A percentile compares a stretch with the other conserved stretches of the same genome.
These are phyloP conservation scores for Arthrobotrys musiformis DNA, from an alignment of 2,329 filamentous ascomycete species.

Conservation along the genomic window DNA sequence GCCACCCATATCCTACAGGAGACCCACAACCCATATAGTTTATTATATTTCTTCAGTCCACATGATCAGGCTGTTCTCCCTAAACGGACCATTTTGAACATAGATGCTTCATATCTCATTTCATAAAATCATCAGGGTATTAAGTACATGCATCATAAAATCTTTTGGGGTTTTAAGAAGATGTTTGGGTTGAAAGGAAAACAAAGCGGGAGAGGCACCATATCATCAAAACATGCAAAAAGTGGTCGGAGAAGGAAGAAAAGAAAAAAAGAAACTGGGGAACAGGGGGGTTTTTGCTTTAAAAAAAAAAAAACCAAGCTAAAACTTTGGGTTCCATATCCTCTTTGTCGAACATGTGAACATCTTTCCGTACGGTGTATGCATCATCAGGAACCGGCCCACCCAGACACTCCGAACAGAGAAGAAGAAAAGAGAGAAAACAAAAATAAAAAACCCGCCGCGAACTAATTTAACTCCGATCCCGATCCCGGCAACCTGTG, in stretches of 20 bases:
- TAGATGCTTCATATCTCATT: slow-evolving; percentile 8
- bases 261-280: neutral
- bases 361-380: slow-evolving; percentile 11
- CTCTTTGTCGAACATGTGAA: slow-evolving; percentile 7
- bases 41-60: slow-evolving; percentile 20
- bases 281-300: too few species aligned
- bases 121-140: slow-evolving; percentile 16
- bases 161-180: slow-evolving; percentile 1
- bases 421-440: neutral
- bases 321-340: neutral
- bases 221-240: neutral
- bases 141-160: slow-evolving; percentile 17
- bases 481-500: slow-evolving; percentile 4
- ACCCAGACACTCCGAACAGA: slow-evolving; percentile 1
- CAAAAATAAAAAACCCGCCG: neutral
- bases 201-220: neutral
- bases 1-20: neutral
- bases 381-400: slow-evolving; percentile 31
- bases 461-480: too few species aligned
- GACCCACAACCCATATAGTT: neutral
- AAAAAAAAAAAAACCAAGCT: too few species aligned
- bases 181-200: neutral
- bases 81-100: neutral
- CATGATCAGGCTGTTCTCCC: neutral
- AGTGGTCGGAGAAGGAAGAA: too few species aligned